These are phyloP conservation scores for Gossypium mustelinum DNA, from an alignment of 345 rosid genomes.

Conservation along the genomic window DNA sequence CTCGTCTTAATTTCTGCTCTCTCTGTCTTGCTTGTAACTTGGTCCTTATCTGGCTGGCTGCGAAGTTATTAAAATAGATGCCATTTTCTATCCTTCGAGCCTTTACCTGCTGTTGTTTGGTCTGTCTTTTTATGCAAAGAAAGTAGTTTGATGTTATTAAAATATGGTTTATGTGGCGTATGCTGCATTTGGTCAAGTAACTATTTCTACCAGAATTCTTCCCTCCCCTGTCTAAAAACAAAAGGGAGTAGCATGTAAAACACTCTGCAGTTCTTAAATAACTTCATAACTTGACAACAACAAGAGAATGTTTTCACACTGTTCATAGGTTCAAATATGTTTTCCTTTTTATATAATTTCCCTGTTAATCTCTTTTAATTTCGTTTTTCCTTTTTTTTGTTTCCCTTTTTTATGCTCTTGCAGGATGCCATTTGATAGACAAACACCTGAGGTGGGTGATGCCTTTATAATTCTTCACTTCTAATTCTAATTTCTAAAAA, in stretches of 20 bases:
- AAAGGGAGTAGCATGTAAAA: background rate
- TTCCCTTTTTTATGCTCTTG: conserved; percentile 18
- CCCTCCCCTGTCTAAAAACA: background rate
- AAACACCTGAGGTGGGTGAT: conserved; percentile 63
- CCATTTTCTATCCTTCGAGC: background rate
- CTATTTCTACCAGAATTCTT: background rate
- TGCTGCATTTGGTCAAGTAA: background rate
- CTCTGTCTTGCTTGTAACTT: background rate
- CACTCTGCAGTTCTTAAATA: background rate
- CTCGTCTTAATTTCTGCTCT: background rate
- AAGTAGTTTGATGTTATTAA: background rate
- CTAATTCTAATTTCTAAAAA: conserved; percentile 1
- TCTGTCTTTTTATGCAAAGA: background rate
- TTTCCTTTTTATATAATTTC: background rate
- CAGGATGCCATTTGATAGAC: conserved; percentile 62
- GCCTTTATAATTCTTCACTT: background rate
- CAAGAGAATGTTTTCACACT: background rate
- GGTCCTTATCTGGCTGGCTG: background rate
- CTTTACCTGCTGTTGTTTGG: background rate
- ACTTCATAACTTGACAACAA: background rate
- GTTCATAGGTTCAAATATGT: background rate
- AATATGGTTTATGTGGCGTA: background rate
- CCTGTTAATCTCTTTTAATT: background rate
- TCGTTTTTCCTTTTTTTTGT: background rate
- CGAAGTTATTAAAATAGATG: background rate